A percentile compares a stretch with the other conserved stretches of the same genome.
Conservation (phyloP, 2,329 filamentous ascomycete species). For the Calonectria hawksworthii region DNA sequence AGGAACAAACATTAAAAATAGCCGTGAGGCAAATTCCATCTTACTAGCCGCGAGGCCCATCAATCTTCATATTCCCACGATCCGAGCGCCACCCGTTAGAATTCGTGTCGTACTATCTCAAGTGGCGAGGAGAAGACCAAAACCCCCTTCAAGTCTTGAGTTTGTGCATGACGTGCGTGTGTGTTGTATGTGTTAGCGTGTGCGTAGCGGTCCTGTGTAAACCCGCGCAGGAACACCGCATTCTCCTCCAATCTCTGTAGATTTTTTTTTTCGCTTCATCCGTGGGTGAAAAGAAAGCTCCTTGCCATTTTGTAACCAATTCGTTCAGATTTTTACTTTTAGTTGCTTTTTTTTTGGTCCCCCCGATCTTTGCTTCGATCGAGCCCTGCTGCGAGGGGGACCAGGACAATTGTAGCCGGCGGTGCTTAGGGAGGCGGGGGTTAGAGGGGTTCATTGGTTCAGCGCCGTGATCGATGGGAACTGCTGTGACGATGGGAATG, state of each 20-base stretch:
- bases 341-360: constrained; percentile 4
- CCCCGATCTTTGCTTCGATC: constrained; percentile 21
- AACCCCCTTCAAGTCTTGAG: constrained; percentile 21
- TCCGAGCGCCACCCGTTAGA: constrained; percentile 36
- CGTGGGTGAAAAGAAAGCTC: constrained; percentile 8
- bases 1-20: constrained; percentile 40
- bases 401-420: neutral
- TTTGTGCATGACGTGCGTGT: constrained; percentile 23
- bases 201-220: constrained; percentile 46
- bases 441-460: constrained; percentile 21
- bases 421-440: constrained; percentile 7
- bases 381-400: constrained; percentile 26
- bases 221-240: constrained; percentile 44
- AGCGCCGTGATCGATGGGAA: constrained; percentile 49
- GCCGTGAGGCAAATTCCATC: constrained; percentile 48
- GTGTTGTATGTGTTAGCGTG: constrained; percentile 10
- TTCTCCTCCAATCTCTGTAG: constrained; percentile 24
- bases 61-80: constrained; percentile 46
- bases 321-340: constrained; percentile 22
- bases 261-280: constrained; percentile 30
- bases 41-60: constrained; percentile 48
- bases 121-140: constrained; percentile 28
- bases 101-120: constrained; percentile 33
- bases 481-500: constrained; percentile 53
- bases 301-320: constrained; percentile 32